phyloP scores from a whole-genome alignment of 352 stramenopile species.

The Thalassiosira mediterranea region DNA sequence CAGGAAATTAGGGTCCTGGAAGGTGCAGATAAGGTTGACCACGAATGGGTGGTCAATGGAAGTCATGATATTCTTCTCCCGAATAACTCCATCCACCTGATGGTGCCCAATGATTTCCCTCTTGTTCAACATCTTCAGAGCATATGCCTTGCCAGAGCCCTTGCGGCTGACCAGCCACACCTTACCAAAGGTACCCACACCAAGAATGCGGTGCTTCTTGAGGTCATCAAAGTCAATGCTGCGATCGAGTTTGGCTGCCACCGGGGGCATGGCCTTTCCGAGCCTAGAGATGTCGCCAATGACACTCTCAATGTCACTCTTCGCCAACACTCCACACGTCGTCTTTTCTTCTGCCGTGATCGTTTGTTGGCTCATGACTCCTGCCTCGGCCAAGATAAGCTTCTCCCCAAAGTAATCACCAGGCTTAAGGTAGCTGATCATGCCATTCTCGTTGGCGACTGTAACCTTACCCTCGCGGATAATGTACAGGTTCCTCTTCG shows the following conservation, averaged over 20 bases:
- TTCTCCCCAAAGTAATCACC: conserved; percentile 48
- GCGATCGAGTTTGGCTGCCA: conserved; percentile 7
- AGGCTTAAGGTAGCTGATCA: conserved; percentile 23
- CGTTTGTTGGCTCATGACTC: conserved; percentile 54
- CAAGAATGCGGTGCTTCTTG: conserved; percentile 84
- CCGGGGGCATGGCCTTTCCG: conserved; percentile 7
- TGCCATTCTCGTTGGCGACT: conserved; percentile 22
- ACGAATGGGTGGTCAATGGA: conserved; percentile 92
- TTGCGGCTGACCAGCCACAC: conserved; percentile 89
- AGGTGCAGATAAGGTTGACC: conserved; percentile 90
- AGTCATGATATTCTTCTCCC: conserved; percentile 93
- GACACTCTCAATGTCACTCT: conserved; percentile 17
- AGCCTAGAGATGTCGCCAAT: conserved; percentile 14
- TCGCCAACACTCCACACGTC: conserved; percentile 42
- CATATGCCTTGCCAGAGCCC: conserved; percentile 73
- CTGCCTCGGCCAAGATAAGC: conserved; percentile 90
- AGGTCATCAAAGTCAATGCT: conserved; percentile 29
- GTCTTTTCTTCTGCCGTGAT: conserved; percentile 48
- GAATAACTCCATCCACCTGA: conserved; percentile 91
- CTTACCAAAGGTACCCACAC: conserved; percentile 95
- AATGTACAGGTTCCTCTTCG: conserved; percentile 53
- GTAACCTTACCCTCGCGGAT: conserved; percentile 26
- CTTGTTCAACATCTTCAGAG: conserved; percentile 97
- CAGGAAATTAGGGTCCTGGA: conserved; percentile 89
- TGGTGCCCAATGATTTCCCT: conserved; percentile 91